A percentile compares a stretch with the other conserved stretches of the same genome.
Evolutionary conservation across 2,329 filamentous ascomycete species (phyloP).

Genomic region (Exophiala sp.): DNA sequence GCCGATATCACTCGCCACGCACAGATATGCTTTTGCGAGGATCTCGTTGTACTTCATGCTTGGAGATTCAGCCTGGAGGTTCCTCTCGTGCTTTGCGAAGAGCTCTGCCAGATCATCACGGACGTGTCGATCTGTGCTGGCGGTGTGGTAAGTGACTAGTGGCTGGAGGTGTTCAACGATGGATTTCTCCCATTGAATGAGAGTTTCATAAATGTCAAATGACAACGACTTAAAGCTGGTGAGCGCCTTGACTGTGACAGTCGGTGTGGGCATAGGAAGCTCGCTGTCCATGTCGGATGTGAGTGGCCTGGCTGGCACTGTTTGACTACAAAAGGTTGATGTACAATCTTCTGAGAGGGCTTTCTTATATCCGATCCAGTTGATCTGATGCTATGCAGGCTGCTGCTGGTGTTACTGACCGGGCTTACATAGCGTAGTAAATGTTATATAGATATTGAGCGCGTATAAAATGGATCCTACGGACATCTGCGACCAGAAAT

Average conservation of each 20-base stretch:
- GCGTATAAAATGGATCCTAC: too few relatives aligned
- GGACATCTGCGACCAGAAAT: too few relatives aligned
- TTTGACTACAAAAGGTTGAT: not conserved
- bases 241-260: not conserved
- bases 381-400: too few relatives aligned
- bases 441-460: too few relatives aligned
- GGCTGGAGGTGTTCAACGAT: constrained; percentile 52
- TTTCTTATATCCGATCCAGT: too few relatives aligned
- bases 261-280: not conserved
- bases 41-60: constrained; percentile 58
- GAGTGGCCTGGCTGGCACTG: not conserved
- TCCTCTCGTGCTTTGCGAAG: constrained; percentile 40
- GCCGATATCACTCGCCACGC: constrained; percentile 31
- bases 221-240: constrained; percentile 48
- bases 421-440: too few relatives aligned
- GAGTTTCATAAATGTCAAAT: constrained; percentile 76
- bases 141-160: constrained; percentile 24
- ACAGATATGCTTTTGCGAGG: constrained; percentile 47
- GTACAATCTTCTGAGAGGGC: not conserved
- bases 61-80: constrained; percentile 53
- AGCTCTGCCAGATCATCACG: constrained; percentile 1
- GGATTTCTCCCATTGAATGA: constrained; percentile 72
- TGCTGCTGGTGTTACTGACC: too few relatives aligned
- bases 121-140: not conserved
- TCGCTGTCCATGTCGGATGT: not conserved